Evolutionary conservation across 805 yeast species (phyloP), one percentile per base, ranked within the genome.

Genomic region (Metschnikowia chrysomelidarum): DNA sequence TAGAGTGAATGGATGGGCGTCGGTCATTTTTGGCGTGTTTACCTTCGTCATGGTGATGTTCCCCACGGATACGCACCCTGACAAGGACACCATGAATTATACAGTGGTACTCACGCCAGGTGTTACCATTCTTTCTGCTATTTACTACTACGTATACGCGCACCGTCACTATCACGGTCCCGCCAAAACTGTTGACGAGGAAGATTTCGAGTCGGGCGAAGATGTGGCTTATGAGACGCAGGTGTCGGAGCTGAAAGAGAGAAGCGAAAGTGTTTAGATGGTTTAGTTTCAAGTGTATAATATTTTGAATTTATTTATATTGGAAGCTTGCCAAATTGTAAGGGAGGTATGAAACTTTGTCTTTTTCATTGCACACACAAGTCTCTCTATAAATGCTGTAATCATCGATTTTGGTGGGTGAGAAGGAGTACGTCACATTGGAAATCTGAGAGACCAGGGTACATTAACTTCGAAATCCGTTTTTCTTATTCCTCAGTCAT

Each of bases 91-190:
- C 14, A 82, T 82, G 91, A 82, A 82, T 59, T 82, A 82, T 55
- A 77, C 87, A 0, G 71, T 72, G 44, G 84, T 76, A 2, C 78
- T 82, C 39, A 79, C 76, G 17, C 72, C 75, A 19, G 80, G 80
- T 6, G 71, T 76, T 12, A 77, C 82, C 82, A 39, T 75, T 4
- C 58, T 78, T 13, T 67, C 82, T 1, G 49, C 69, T 37, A 32
- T 69, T 1, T 80, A 80, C 56, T 80, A 75, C 58, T 67, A 54
- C 36, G 53, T 64, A 4, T 71, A 71, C 51, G 82, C 80, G 3
- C 67, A 72, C 41, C 75, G 70, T 47, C 60, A 66, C 51, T 80
- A 75, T 63, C 53, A 66, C 20, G 87, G 87, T 6, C 87, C 87
- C 3, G 39, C 49, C 14, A 53, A 57, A 43, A 57, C 57, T 3